These are phyloP conservation scores for Cercospora zeae-maydis DNA, from an alignment of 2,329 filamentous ascomycete genomes.

Conservation along the genomic window DNA sequence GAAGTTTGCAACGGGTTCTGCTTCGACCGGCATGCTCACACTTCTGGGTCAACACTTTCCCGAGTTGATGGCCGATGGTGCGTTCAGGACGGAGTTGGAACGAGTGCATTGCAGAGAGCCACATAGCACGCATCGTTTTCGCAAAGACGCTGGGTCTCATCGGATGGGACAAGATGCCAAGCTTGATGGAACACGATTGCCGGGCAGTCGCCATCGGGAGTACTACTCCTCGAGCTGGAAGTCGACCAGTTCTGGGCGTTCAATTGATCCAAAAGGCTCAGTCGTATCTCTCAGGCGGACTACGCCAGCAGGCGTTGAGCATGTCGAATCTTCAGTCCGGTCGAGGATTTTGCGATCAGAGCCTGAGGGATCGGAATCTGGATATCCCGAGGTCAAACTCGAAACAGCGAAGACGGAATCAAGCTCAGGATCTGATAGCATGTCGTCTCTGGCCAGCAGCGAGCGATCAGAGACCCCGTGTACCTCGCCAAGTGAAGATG, in stretches of 20 bases:
- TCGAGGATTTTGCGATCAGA: background rate
- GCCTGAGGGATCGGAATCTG: background rate
- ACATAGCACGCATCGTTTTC: background rate
- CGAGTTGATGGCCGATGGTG: background rate
- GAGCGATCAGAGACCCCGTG: background rate
- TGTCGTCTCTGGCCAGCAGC: background rate
- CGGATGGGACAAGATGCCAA: background rate
- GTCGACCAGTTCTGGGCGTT: background rate
- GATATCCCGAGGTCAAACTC: background rate
- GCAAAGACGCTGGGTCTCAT: background rate
- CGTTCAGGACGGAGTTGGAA: background rate
- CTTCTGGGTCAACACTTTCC: background rate
- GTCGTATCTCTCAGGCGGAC: background rate
- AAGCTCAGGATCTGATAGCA: background rate
- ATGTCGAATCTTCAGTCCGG: background rate
- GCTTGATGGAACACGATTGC: background rate
- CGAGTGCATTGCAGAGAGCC: background rate
- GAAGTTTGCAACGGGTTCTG: background rate
- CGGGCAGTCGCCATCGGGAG: background rate
- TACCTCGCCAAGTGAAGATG: background rate
- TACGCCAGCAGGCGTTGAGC: background rate
- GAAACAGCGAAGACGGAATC: background rate
- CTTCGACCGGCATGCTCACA: background rate
- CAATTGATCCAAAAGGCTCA: background rate
- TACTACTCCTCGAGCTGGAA: background rate